These are phyloP conservation scores for Hymenoscyphus repandus DNA, from an alignment of 2,329 filamentous ascomycete species.

Conservation along the genomic window DNA sequence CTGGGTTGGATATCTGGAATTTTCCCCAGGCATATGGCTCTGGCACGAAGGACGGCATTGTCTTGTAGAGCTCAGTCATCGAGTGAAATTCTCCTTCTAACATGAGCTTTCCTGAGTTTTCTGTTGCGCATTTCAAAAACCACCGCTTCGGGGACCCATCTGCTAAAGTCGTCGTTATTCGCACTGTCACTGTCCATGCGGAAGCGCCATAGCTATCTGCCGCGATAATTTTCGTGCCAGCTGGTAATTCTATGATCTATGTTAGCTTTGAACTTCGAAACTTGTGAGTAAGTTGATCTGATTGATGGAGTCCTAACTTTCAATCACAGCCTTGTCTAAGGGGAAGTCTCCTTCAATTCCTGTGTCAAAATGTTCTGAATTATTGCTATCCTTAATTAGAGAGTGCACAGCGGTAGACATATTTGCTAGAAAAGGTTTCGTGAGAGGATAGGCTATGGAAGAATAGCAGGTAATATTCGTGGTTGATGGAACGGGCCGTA, in stretches of 20 bases:
- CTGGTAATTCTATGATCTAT: not conserved
- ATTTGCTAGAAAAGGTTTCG: no score
- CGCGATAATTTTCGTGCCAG: not conserved
- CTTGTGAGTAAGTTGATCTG: not conserved
- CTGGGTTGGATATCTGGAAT: not conserved
- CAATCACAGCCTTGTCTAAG: conserved; percentile 3
- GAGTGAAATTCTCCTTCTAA: conserved; percentile 8
- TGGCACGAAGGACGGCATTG: conserved; percentile 3
- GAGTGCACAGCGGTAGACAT: no score
- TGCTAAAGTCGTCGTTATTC: conserved; percentile 25
- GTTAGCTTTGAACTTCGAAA: not conserved
- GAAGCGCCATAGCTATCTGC: conserved; percentile 27
- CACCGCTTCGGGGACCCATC: conserved; percentile 18
- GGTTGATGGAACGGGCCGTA: no score
- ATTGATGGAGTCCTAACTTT: not conserved
- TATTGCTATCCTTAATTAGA: no score
- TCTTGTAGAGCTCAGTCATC: conserved; percentile 5
- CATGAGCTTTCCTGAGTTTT: conserved; percentile 6
- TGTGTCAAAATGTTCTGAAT: not conserved
- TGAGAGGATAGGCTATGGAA: no score
- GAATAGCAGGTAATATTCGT: no score
- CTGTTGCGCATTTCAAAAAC: conserved; percentile 29
- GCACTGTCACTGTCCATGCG: conserved; percentile 33
- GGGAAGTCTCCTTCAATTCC: conserved; percentile 2
- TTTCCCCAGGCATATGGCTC: conserved; percentile 11